Evolutionary conservation across 2,329 filamentous ascomycete species (phyloP), one percentile per base, ranked within the genome.

Genomic region (Aspergillus spinulosporus): DNA sequence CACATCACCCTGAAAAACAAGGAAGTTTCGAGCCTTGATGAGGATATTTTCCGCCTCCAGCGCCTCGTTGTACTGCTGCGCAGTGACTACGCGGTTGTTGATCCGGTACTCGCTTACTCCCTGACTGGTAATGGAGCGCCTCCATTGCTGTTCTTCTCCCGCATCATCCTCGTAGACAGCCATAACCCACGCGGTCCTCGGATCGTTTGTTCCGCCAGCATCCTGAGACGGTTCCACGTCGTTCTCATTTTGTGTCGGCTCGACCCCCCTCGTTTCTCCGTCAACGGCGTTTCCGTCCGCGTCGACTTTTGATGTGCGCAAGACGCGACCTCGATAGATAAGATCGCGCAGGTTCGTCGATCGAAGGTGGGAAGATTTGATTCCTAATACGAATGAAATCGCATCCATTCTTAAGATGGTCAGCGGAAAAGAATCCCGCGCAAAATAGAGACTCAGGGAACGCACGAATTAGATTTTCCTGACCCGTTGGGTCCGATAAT

Each of bases 401-500:
- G 94, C 94, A 74, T 99, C 94, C 94, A 99, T 99, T 58, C 90
- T 95, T 21, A 68, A 21, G 63, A 39, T 14, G 43, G 60, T 74
- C 49, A 73, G 67, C 62, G 52, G 43, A 49, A 54, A 29, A 15
- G n/a, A 15, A 7, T 29, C 29, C 50, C 11, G 7, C 8, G n/a
- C 28, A 34, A 44, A 5, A 7, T 14, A 12, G 8, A 49, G 43
- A n/a, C 21, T 32, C n/a, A 14, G 5, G 32, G 32, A 47, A 80
- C 87, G 72, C 77, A 93, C 90, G 92, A 96, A 74, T 99, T 99
- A 14, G 94, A 99, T 76, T 99, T 99, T 63, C 94, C 94, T 36
- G 94, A 97, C 80, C 94, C 94, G 92, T 99, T 99, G 72, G 94
- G 94, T 4, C 95, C 94, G 71, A 99, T 97, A 70, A 99, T 97